Conservation (phyloP, 2,329 filamentous ascomycete species). For the Penicillium sp. region DNA sequence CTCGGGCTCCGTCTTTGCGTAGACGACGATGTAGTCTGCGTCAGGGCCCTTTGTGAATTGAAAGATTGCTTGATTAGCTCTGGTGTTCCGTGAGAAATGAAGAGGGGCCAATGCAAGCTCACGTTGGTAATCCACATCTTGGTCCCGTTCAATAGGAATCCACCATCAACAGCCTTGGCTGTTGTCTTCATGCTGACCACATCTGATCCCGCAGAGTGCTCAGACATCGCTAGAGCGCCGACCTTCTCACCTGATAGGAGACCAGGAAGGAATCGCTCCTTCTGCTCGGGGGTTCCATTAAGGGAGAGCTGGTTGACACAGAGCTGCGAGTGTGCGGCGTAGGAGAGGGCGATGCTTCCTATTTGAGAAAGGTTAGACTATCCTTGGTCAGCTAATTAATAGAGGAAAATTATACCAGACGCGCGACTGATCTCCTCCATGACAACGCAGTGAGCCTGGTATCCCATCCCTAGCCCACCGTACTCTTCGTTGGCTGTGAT, state of each 20-base stretch:
- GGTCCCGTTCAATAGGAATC: slow-evolving; percentile 74
- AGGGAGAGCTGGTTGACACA: slow-evolving; percentile 94
- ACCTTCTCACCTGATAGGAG: slow-evolving; percentile 72
- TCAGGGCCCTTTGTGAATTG: slow-evolving; percentile 62
- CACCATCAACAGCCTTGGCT: slow-evolving; percentile 71
- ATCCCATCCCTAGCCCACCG: slow-evolving; percentile 81
- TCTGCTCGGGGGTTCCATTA: slow-evolving; percentile 73
- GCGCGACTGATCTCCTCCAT: slow-evolving; percentile 91
- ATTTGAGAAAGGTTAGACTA: too few species aligned
- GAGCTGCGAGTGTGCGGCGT: slow-evolving; percentile 89
- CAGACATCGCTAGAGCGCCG: slow-evolving; percentile 88
- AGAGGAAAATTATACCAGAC: too few species aligned
- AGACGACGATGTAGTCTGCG: slow-evolving; percentile 88
- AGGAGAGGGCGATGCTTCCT: slow-evolving; percentile 63
- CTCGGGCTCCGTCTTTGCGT: slow-evolving; percentile 81
- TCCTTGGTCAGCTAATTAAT: too few species aligned
- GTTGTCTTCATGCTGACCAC: slow-evolving; percentile 91
- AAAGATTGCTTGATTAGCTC: too few species aligned
- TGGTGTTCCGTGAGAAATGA: slow-evolving; percentile 12
- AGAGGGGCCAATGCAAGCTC: too few species aligned
- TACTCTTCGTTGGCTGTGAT: slow-evolving; percentile 89
- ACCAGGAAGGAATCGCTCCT: slow-evolving; percentile 67
- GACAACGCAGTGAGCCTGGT: slow-evolving; percentile 90
- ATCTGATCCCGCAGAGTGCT: slow-evolving; percentile 81
- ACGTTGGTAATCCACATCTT: slow-evolving; percentile 99